Base-by-base conservation (phyloP, 2,329 filamentous ascomycete species). In the Diaporthe ilicicola region DNA sequence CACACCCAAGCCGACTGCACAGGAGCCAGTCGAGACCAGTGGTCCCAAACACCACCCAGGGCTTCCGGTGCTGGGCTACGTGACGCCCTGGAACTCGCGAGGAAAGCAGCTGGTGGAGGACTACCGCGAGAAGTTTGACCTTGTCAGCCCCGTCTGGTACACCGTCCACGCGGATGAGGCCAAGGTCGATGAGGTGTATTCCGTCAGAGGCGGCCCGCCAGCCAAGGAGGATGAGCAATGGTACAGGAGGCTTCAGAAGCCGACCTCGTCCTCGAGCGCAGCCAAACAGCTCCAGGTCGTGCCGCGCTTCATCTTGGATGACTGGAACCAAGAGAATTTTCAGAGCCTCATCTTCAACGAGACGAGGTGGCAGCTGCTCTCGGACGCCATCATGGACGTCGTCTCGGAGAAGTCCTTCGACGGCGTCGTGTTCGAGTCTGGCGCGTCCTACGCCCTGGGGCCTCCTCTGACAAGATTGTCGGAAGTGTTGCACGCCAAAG, bases 81-180 rank as follows among this genome's bases (percentile, higher is more conserved):
- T 76, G 19, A 76, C 74, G 48, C 74, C 74, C 15, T 76, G 74
- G 74, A 74, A 76, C 70, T 34, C 70, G 27, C 74, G 74, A 9
- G 74, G 74, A 29, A 74, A 71, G 44, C 56, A 74, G 55, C 68
- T 76, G 24, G 73, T 75, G 17, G 74, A 75, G 46, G 70, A 74
- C 42, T 70, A 74, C 55, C 69, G 73, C 4, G 37, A 68, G 2
- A 76, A 73, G 32, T 74, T 76, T n/a, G 74, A 76, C 56, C 74
- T 76, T 7, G 61, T 76, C 53, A 70, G 70, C 32, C 74, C 74
- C 1, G 74, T 76, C 22, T 76, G 74, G 74, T 76, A 76, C 46
- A 75, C 74, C 12, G 64, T 76, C 37, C 73, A 74, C 56, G 70
- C 73, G 1, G 48, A 54, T 17, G 67, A 72, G 39, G 64, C 71